These are phyloP conservation scores for Nannochloropsis salina DNA, from an alignment of 108 stramenopile species.

Conservation along the genomic window DNA sequence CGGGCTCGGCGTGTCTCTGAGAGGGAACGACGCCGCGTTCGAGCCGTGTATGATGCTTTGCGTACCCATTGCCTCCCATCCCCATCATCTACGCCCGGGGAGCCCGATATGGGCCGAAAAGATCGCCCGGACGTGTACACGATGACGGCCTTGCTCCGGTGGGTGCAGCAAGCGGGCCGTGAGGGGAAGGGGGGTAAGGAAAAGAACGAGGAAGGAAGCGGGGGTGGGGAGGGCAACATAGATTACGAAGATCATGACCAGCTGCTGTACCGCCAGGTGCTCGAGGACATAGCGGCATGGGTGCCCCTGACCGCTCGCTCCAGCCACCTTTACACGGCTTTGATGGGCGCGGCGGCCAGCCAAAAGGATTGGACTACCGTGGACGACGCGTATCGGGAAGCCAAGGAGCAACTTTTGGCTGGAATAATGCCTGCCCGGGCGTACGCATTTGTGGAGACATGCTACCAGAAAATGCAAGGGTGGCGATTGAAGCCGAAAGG, in stretches of 20 bases:
- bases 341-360: background rate
- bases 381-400: background rate
- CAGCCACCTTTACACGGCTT: background rate
- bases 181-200: background rate
- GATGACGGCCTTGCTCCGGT: background rate
- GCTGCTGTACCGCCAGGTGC: background rate
- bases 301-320: background rate
- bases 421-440: background rate
- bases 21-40: background rate
- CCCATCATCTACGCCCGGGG: background rate
- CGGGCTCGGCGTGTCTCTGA: background rate
- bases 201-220: background rate
- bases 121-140: background rate
- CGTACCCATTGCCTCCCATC: background rate
- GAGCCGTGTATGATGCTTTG: conserved; percentile 1
- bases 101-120: background rate
- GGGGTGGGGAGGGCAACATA: background rate
- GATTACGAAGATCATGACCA: background rate
- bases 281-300: background rate
- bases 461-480: background rate
- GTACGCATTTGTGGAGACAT: background rate
- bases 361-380: background rate
- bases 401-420: background rate
- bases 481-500: background rate
- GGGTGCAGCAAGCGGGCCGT: background rate